Conservation (phyloP, 768 basidiomycete species). For the Lactifluus volemus region DNA sequence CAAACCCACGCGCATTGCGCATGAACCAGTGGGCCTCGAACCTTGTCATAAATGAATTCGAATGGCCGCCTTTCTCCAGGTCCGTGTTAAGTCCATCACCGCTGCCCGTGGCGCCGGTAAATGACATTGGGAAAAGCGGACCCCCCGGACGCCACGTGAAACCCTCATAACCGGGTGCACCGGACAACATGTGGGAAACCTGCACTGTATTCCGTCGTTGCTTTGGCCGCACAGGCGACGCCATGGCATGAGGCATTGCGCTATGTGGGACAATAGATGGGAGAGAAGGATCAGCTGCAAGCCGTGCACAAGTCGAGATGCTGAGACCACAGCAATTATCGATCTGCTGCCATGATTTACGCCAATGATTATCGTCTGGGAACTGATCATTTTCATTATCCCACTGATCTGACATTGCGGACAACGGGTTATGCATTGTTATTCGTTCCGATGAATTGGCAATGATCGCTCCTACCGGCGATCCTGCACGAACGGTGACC, state of each 20-base stretch:
- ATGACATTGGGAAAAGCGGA: conserved; percentile 20
- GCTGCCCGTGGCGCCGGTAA: conserved; percentile 6
- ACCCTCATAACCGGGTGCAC: conserved; percentile 19
- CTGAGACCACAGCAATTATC: conserved; percentile 17
- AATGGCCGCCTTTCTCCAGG: conserved; percentile 8
- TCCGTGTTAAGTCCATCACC: conserved; percentile 4
- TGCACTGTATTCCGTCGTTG: conserved; percentile 14
- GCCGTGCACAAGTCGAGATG: conserved; percentile 18
- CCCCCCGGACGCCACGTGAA: conserved; percentile 21
- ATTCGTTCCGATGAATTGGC: conserved; percentile 2
- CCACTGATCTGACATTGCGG: conserved; percentile 6
- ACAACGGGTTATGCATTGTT: not conserved
- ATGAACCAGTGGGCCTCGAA: not conserved
- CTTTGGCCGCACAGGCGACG: conserved; percentile 13
- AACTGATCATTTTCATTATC: conserved; percentile 4
- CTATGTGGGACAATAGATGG: conserved; percentile 7
- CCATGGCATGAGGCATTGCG: conserved; percentile 12
- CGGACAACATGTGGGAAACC: conserved; percentile 20
- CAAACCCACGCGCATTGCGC: conserved; percentile 10
- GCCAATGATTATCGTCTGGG: not conserved
- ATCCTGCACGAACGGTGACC: conserved; percentile 17
- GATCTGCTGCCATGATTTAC: conserved; percentile 3
- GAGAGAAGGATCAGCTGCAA: conserved; percentile 14
- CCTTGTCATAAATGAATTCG: conserved; percentile 8
- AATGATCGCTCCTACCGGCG: conserved; percentile 8